Evolutionary conservation across 306 rosid species (phyloP).

Genomic region (Dicorynia guianensis): DNA sequence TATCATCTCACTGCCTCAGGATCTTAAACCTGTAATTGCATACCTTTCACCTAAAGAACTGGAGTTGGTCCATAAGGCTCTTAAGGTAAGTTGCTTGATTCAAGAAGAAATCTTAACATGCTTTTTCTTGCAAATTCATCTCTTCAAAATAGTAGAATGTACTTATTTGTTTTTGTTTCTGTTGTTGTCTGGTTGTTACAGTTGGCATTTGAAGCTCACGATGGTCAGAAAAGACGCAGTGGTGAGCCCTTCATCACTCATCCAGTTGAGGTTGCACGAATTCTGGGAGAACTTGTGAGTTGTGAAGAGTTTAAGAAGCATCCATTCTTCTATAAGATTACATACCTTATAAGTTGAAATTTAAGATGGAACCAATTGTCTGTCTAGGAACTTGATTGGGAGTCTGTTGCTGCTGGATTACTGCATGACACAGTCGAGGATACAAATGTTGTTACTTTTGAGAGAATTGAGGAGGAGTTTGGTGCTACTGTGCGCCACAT

Average conservation of each 20-base stretch:
- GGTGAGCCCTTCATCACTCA: slow-evolving; percentile 99
- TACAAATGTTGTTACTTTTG: slow-evolving; percentile 78
- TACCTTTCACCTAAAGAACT: slow-evolving; percentile 83
- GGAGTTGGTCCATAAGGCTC: slow-evolving; percentile 86
- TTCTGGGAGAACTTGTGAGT: slow-evolving; percentile 95
- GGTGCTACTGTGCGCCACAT: slow-evolving; percentile 88
- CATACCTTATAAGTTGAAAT: slow-evolving; percentile 32
- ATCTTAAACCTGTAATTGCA: slow-evolving; percentile 83
- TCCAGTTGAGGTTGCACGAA: slow-evolving; percentile 99
- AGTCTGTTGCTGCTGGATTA: slow-evolving; percentile 94
- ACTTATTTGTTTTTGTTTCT: slow-evolving; percentile 23
- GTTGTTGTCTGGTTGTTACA: slow-evolving; percentile 45
- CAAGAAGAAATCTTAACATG: slow-evolving; percentile 37
- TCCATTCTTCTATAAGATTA: slow-evolving; percentile 16
- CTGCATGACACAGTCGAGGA: slow-evolving; percentile 99
- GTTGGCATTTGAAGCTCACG: slow-evolving; percentile 98
- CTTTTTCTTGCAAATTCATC: slow-evolving; percentile 37
- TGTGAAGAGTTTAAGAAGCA: slow-evolving; percentile 9
- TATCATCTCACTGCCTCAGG: slow-evolving; percentile 61
- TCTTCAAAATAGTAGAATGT: slow-evolving; percentile 27
- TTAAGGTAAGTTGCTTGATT: slow-evolving; percentile 66
- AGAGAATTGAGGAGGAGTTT: slow-evolving; percentile 93
- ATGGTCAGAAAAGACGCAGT: slow-evolving; percentile 98
- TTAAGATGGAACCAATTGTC: slow-evolving; percentile 35
- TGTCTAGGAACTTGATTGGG: slow-evolving; percentile 96